Evolutionary conservation across 352 stramenopile genomes (phyloP).

Genomic region (Phytopythium kandeliae): DNA sequence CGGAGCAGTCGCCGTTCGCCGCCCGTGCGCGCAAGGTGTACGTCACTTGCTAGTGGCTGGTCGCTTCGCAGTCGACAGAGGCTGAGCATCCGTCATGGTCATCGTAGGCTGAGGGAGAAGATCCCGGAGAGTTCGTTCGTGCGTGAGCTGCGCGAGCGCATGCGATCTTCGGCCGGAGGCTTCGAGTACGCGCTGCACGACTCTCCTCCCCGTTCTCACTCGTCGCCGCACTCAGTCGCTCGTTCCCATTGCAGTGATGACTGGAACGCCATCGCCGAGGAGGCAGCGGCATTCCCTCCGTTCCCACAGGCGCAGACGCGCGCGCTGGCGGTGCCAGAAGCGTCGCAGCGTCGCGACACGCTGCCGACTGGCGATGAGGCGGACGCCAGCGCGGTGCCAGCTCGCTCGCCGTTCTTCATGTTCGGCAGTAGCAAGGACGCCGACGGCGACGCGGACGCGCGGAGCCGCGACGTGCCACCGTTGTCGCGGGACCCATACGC

Average conservation of each 20-base stretch:
- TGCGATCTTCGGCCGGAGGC: slow-evolving; percentile 26
- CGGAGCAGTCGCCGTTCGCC: slow-evolving; percentile 65
- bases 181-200: slow-evolving; percentile 30
- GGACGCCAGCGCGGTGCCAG: slow-evolving; percentile 14
- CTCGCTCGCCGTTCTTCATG: slow-evolving; percentile 51
- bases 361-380: slow-evolving; percentile 9
- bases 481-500: slow-evolving; percentile 37
- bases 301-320: slow-evolving; percentile 7
- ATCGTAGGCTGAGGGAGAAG: slow-evolving; percentile 28
- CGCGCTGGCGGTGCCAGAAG: slow-evolving; percentile 3
- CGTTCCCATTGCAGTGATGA: slow-evolving; percentile 26
- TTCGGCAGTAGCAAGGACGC: background rate
- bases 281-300: slow-evolving; percentile 5
- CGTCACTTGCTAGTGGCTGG: slow-evolving; percentile 6
- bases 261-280: slow-evolving; percentile 30
- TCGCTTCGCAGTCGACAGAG: background rate
- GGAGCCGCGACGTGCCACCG: slow-evolving; percentile 17
- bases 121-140: slow-evolving; percentile 46
- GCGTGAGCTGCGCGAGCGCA: slow-evolving; percentile 43
- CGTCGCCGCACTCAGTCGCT: background rate
- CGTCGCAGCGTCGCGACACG: background rate
- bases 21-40: slow-evolving; percentile 42
- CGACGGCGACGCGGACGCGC: slow-evolving; percentile 1
- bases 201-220: background rate
- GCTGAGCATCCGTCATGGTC: background rate